Conservation (phyloP, 2,329 filamentous ascomycete genomes). For the Diaporthe aspalathi region DNA sequence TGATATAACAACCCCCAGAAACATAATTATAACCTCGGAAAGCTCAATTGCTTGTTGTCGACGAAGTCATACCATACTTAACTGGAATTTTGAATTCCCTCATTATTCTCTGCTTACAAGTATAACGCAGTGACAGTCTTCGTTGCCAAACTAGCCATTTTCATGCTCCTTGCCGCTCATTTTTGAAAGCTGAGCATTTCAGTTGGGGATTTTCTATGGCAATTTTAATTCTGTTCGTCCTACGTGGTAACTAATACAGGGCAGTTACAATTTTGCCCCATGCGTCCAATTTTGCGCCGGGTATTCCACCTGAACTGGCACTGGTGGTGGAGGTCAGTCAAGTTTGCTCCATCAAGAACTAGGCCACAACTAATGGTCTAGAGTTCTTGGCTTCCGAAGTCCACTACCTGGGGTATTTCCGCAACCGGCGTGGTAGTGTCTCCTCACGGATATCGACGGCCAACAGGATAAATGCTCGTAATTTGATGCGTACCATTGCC, state of each 20-base stretch:
- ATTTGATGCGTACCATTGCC: background rate
- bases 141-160: background rate
- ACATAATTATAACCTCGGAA: no score
- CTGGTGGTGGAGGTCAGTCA: background rate
- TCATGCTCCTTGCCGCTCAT: background rate
- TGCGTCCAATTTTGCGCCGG: background rate
- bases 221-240: background rate
- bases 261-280: no score
- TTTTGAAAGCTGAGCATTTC: background rate
- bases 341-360: background rate
- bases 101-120: background rate
- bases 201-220: background rate
- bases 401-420: no score
- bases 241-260: background rate
- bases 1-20: background rate
- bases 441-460: background rate
- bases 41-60: background rate
- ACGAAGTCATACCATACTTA: background rate
- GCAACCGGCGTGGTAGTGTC: background rate
- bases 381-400: background rate
- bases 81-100: background rate
- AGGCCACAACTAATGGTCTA: background rate
- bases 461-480: no score
- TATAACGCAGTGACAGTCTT: background rate
- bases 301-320: background rate